A percentile compares a stretch with the other conserved stretches of the same genome.
phyloP scores from a whole-genome alignment of 1,139 yeast genomes.

The Nadsonia starkeyi-henricii region DNA sequence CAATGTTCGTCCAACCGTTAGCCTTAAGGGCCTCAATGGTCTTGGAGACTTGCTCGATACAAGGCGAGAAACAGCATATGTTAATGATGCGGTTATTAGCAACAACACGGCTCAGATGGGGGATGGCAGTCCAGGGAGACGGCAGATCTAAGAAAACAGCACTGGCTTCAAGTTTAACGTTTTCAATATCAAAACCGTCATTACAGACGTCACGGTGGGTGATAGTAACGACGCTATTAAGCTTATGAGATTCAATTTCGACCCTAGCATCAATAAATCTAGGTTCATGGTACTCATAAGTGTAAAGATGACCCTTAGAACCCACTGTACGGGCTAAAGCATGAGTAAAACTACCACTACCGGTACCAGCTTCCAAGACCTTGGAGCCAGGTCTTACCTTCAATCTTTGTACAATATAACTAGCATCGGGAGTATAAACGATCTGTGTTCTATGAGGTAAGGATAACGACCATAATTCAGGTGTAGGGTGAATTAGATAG shows the following conservation, averaged over 20 bases:
- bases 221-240: slow-evolving; percentile 37
- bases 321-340: slow-evolving; percentile 75
- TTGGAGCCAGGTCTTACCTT: slow-evolving; percentile 58
- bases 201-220: slow-evolving; percentile 91
- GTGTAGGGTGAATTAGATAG: slow-evolving; percentile 79
- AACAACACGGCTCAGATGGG: slow-evolving; percentile 47
- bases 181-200: slow-evolving; percentile 56
- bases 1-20: slow-evolving; percentile 77
- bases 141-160: slow-evolving; percentile 85
- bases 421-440: slow-evolving; percentile 90
- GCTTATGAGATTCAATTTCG: slow-evolving; percentile 65
- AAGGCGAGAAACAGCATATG: slow-evolving; percentile 91
- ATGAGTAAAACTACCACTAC: slow-evolving; percentile 92
- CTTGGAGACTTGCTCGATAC: slow-evolving; percentile 90
- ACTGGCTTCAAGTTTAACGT: slow-evolving; percentile 39
- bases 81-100: slow-evolving; percentile 41
- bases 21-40: slow-evolving; percentile 62
- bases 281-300: slow-evolving; percentile 84
- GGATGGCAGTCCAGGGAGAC: slow-evolving; percentile 94
- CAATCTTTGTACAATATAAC: slow-evolving; percentile 75
- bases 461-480: slow-evolving; percentile 91
- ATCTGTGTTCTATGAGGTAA: slow-evolving; percentile 96
- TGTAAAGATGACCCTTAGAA: slow-evolving; percentile 47
- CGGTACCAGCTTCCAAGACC: slow-evolving; percentile 96
- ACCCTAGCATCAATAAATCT: slow-evolving; percentile 63